Conservation (phyloP, 1,139 yeast species). For the Suhomyces coccinellae region DNA sequence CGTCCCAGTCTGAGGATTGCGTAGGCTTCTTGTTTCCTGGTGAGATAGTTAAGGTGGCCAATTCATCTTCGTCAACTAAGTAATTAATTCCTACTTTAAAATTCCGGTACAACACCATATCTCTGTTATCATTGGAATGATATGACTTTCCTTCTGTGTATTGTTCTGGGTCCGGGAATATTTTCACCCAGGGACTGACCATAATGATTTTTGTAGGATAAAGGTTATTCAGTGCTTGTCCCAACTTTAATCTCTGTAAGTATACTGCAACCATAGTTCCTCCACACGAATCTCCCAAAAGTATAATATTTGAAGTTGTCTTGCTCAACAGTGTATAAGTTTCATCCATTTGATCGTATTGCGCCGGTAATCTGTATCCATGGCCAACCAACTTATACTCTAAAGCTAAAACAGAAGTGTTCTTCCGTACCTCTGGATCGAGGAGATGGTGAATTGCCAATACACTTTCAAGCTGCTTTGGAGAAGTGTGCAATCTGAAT, state of each 20-base stretch:
- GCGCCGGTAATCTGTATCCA: slow-evolving; percentile 37
- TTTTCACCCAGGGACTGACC: slow-evolving; percentile 43
- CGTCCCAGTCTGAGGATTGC: slow-evolving; percentile 32
- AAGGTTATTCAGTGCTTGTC: slow-evolving; percentile 11
- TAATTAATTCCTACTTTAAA: slow-evolving; percentile 31
- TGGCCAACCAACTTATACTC: slow-evolving; percentile 40
- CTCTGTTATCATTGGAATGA: slow-evolving; percentile 33
- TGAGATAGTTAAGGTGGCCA: slow-evolving; percentile 19
- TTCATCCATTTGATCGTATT: slow-evolving; percentile 35
- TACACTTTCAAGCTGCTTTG: slow-evolving; percentile 34
- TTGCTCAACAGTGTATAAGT: slow-evolving; percentile 34
- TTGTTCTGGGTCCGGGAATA: slow-evolving; percentile 19
- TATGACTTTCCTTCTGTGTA: slow-evolving; percentile 32
- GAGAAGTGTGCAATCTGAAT: slow-evolving; percentile 36
- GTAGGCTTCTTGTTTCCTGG: slow-evolving; percentile 22
- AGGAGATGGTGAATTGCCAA: slow-evolving; percentile 33
- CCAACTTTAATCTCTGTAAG: slow-evolving; percentile 28
- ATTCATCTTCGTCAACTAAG: slow-evolving; percentile 20
- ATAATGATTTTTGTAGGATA: slow-evolving; percentile 36
- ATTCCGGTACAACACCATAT: slow-evolving; percentile 36
- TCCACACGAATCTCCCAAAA: slow-evolving; percentile 49
- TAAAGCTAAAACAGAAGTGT: slow-evolving; percentile 33
- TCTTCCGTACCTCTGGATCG: slow-evolving; percentile 25
- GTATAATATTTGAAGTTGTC: slow-evolving; percentile 29
- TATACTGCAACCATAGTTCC: slow-evolving; percentile 36